Base-by-base conservation (phyloP, 148 eudicot genomes). In the Chenopodium formosanum region DNA sequence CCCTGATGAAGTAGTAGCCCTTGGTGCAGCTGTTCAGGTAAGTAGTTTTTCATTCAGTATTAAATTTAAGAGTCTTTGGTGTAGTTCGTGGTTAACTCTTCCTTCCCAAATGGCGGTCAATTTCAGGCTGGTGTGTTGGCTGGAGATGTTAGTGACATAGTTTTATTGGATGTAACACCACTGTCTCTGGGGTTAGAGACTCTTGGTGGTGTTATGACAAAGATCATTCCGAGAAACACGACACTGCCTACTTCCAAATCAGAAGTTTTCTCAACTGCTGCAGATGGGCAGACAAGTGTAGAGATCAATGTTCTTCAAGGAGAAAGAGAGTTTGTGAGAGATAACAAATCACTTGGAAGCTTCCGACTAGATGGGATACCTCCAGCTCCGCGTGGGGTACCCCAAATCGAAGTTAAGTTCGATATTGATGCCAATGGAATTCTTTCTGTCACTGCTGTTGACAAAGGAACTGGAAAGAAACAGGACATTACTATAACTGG, bases 11-110 rank as follows among this genome's bases (percentile, higher is more conserved):
- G 96, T 89, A 6, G 92, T 92, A 60, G 96, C 96, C 7, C 91
- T 92, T 72, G 96, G 96, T 78, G 96, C 96, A 46, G 96, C 96
- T 71, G 90, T 92, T 86, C 93, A 92, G 95, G 93, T 90, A 14
- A 23, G 82, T 20, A 20, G 2, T 9, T 60, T 52, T 74, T 3
- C 47, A 34, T n/a, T 34, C 3, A 11, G 70, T 68, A 7, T 73
- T 70, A 10, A 23, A n/a, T 7, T 16, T 9, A 23, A 9, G 9
- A 16, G 47, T 31, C 47, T 64, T 63, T 77, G 77, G 11, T 1
- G 40, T 17, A 7, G 11, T n/a, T 56, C 1, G 62, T 56, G 22
- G 4, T 64, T 25, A 44, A 75, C 56, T 48, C 56, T n/a, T 47
- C 2, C 31, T 50, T 67, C 32, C 37, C 40, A 48, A 7, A 73